A percentile compares a stretch with the other conserved stretches of the same genome.
phyloP scores from a whole-genome alignment of 441 rosid genomes.

The Populus hybrid region DNA sequence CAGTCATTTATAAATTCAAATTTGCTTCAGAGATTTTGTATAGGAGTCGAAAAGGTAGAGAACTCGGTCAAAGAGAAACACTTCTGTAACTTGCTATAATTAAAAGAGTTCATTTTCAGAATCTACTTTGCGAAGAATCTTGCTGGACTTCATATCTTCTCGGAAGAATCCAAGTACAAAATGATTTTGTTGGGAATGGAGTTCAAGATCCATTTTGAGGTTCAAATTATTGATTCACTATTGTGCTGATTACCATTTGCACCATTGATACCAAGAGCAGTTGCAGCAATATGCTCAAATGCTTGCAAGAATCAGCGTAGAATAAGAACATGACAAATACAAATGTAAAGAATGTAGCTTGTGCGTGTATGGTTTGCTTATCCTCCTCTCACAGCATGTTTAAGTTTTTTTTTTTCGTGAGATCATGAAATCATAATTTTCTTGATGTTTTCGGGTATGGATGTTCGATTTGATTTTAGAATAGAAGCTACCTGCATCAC shows the following conservation, averaged over 20 bases:
- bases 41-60: not conserved
- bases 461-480: not conserved
- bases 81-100: not conserved
- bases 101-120: not conserved
- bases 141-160: not conserved
- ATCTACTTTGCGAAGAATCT: not conserved
- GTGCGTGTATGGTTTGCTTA: not conserved
- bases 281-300: no score
- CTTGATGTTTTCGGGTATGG: not conserved
- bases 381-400: not conserved
- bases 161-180: not conserved
- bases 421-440: no score
- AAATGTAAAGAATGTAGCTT: not conserved
- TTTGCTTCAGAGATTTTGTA: not conserved
- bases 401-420: not conserved
- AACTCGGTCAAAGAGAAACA: not conserved
- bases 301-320: not conserved
- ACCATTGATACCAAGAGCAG: not conserved
- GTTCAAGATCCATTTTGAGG: not conserved
- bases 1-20: not conserved
- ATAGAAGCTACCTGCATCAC: not conserved
- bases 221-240: not conserved
- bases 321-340: not conserved
- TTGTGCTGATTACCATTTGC: not conserved
- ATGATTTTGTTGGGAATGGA: not conserved